phyloP scores from a whole-genome alignment of 495 filamentous ascomycete genomes.

The Talaromyces borbonicus region DNA sequence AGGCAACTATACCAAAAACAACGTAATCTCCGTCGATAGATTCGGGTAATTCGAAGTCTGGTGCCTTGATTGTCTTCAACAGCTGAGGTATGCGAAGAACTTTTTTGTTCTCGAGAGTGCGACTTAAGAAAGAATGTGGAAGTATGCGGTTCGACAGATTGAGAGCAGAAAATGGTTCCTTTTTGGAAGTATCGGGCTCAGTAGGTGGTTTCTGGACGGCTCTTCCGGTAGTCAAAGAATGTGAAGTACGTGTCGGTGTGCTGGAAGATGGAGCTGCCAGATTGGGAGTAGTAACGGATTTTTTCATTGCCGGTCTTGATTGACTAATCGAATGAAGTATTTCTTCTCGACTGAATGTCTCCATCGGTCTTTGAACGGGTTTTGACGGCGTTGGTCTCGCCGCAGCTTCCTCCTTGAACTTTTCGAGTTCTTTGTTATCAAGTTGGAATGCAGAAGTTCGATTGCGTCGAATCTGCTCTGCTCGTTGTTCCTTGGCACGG shows the following conservation, averaged over 20 bases:
- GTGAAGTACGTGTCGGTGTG: not conserved
- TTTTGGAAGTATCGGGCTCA: conserved; percentile 39
- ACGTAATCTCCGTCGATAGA: conserved; percentile 80
- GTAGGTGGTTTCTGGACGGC: conserved; percentile 6
- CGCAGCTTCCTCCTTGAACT: conserved; percentile 50
- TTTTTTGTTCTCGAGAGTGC: conserved; percentile 66
- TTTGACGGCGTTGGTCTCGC: conserved; percentile 27
- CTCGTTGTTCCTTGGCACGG: conserved; percentile 36
- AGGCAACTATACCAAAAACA: conserved; percentile 75
- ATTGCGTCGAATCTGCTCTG: conserved; percentile 45
- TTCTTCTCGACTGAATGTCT: conserved; percentile 53
- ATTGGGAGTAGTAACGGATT: conserved; percentile 45
- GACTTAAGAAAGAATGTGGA: conserved; percentile 65
- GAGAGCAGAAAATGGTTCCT: conserved; percentile 77
- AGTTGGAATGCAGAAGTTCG: conserved; percentile 67
- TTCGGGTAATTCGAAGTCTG: conserved; percentile 79
- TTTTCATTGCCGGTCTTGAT: conserved; percentile 24
- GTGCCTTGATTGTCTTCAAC: conserved; percentile 68
- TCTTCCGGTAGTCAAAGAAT: conserved; percentile 4
- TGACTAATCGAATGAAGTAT: conserved; percentile 40
- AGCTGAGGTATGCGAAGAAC: conserved; percentile 73
- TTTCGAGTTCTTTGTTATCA: conserved; percentile 53
- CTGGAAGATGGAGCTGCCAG: conserved; percentile 20
- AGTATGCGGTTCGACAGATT: conserved; percentile 83
- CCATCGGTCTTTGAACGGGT: conserved; percentile 34